Conservation (phyloP, 2,329 filamentous ascomycete genomes). For the Corinectria fuckeliana region DNA sequence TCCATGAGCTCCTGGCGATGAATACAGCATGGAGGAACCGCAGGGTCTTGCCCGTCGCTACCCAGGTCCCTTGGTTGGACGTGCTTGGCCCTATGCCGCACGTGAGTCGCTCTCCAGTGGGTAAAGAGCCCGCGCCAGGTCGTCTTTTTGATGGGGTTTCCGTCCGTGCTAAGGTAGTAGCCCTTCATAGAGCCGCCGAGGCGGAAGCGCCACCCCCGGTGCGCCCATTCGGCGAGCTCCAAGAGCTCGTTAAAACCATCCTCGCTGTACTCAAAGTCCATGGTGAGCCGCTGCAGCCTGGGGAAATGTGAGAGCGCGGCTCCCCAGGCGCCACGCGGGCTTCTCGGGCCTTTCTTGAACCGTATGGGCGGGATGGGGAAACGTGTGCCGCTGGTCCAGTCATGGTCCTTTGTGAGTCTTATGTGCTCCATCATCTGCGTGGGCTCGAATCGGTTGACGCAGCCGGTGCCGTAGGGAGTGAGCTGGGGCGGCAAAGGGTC, state of each 20-base stretch:
- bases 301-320: constrained; percentile 11
- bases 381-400: not conserved
- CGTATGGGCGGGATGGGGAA: constrained; percentile 15
- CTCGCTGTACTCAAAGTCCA: constrained; percentile 20
- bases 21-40: not conserved
- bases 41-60: not conserved
- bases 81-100: not conserved
- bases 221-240: constrained; percentile 18
- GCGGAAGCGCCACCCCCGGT: constrained; percentile 24
- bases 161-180: constrained; percentile 19
- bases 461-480: constrained; percentile 14
- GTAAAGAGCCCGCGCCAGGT: constrained; percentile 12
- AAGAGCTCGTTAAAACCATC: not conserved
- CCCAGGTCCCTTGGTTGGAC: not conserved
- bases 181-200: constrained; percentile 22
- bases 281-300: constrained; percentile 11
- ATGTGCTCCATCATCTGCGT: constrained; percentile 12
- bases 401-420: constrained; percentile 3
- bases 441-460: not conserved
- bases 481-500: constrained; percentile 1
- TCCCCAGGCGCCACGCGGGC: constrained; percentile 12
- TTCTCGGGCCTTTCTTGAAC: not conserved
- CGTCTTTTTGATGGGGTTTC: constrained; percentile 6
- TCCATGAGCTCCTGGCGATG: not conserved
- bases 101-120: constrained; percentile 4